Evolutionary conservation across 768 basidiomycete genomes (phyloP).

Genomic region (Cystobasidium ongulense): DNA sequence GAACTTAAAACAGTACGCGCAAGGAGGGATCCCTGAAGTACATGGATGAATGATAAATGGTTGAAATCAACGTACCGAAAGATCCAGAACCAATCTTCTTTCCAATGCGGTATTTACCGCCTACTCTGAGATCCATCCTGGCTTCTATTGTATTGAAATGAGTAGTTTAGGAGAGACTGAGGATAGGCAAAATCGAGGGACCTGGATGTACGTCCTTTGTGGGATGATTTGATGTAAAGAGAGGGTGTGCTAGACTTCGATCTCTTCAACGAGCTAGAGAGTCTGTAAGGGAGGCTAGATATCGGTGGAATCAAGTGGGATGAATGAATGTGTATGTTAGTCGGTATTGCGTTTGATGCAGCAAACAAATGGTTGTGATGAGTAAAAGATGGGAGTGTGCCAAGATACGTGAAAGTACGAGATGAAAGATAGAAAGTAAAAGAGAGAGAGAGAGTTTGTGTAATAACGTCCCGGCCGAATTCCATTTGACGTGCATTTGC

Average conservation of each 20-base stretch:
- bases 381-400: too few relatives aligned
- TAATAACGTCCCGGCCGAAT: too few relatives aligned
- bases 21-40: neutral
- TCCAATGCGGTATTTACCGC: constrained; percentile 75
- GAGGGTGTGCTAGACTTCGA: neutral
- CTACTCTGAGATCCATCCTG: constrained; percentile 36
- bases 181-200: too few relatives aligned
- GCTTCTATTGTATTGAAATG: neutral
- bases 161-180: neutral
- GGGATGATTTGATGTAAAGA: neutral
- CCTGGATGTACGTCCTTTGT: too few relatives aligned
- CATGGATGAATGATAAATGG: neutral
- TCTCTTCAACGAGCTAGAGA: neutral
- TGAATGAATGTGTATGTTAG: too few relatives aligned
- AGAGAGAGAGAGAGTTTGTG: too few relatives aligned
- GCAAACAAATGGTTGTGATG: too few relatives aligned
- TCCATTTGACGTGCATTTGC: too few relatives aligned
- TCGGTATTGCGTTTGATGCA: too few relatives aligned
- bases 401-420: too few relatives aligned
- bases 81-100: constrained; percentile 99
- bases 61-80: constrained; percentile 62
- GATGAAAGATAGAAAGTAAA: too few relatives aligned
- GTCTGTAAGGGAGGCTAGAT: neutral
- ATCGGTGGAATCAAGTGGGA: neutral
- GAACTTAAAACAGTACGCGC: neutral